Percentiles rank a stretch among this genome's conserved stretches.
phyloP scores from a whole-genome alignment of 192 early-diverging fungal genomes.

The Backusella circina region DNA sequence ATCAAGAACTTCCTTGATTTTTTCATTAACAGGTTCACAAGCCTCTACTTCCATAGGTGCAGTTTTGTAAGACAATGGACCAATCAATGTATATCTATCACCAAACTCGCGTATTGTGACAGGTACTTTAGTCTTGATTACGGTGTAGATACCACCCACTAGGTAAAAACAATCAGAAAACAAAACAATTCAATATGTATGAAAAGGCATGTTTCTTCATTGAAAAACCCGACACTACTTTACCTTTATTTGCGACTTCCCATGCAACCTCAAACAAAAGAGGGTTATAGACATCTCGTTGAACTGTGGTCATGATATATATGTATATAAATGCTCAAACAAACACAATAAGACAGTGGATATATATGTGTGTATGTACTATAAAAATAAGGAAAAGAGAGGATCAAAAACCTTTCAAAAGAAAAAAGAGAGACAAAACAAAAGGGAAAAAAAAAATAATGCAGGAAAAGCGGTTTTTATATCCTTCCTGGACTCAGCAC shows the following conservation, averaged over 20 bases:
- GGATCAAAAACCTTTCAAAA: neutral
- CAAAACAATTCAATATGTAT: neutral
- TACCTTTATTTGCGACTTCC: constrained; percentile 98
- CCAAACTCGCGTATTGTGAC: constrained; percentile 94
- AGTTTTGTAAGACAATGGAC: constrained; percentile 82
- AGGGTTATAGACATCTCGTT: constrained; percentile 27
- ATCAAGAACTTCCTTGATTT: constrained; percentile 67
- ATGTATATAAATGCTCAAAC: neutral
- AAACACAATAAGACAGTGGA: neutral
- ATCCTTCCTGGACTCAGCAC: neutral
- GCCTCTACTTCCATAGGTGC: constrained; percentile 93
- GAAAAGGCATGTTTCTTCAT: neutral
- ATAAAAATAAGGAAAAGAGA: neutral
- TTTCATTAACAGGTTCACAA: constrained; percentile 64
- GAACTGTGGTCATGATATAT: neutral
- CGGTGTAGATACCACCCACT: constrained; percentile 98
- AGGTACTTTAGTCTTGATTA: constrained; percentile 95
- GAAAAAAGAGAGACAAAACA: neutral
- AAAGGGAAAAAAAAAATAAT: neutral
- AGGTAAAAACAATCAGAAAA: neutral
- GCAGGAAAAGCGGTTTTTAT: neutral
- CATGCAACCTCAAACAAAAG: constrained; percentile 93
- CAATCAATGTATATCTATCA: constrained; percentile 89
- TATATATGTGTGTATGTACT: neutral
- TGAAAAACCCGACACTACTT: neutral